Conservation (phyloP, 176 grass and related monocot genomes). For the Oryza brachyantha region DNA sequence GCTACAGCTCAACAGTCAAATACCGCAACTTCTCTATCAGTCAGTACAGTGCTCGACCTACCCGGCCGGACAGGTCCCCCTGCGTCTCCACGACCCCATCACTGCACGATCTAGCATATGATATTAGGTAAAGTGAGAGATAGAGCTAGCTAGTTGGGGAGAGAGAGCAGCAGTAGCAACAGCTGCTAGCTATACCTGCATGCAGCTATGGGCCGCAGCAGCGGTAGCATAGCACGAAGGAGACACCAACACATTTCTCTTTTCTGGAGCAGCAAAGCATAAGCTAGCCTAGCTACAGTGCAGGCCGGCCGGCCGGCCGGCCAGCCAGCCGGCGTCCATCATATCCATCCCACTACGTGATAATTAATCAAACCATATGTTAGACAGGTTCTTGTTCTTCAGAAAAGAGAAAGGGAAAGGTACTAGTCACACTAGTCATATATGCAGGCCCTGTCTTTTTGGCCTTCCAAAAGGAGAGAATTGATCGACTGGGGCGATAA, state of each 20-base stretch:
- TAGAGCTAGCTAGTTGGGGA: background rate
- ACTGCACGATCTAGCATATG: slow-evolving; percentile 18
- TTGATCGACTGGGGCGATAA: background rate
- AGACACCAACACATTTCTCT: background rate
- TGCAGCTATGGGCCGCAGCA: slow-evolving; percentile 17
- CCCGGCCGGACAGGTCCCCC: background rate
- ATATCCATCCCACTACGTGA: background rate
- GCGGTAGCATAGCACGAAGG: slow-evolving; percentile 5
- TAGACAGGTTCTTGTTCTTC: background rate
- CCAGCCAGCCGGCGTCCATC: background rate
- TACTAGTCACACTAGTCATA: background rate
- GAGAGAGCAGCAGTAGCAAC: background rate
- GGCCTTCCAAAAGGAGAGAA: slow-evolving; percentile 37
- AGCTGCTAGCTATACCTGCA: slow-evolving; percentile 8
- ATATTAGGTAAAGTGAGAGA: slow-evolving; percentile 41
- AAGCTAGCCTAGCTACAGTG: background rate
- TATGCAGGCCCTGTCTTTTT: slow-evolving; percentile 28
- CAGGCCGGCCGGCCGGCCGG: slow-evolving; percentile 21
- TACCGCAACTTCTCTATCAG: slow-evolving; percentile 2
- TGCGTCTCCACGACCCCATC: background rate
- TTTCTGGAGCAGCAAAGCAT: slow-evolving; percentile 8
- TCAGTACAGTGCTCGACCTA: slow-evolving; percentile 30
- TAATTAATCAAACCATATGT: background rate
- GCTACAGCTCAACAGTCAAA: background rate
- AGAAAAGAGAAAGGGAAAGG: background rate